phyloP scores from a whole-genome alignment of 2,329 filamentous ascomycete genomes.

The Tothia fuscella region DNA sequence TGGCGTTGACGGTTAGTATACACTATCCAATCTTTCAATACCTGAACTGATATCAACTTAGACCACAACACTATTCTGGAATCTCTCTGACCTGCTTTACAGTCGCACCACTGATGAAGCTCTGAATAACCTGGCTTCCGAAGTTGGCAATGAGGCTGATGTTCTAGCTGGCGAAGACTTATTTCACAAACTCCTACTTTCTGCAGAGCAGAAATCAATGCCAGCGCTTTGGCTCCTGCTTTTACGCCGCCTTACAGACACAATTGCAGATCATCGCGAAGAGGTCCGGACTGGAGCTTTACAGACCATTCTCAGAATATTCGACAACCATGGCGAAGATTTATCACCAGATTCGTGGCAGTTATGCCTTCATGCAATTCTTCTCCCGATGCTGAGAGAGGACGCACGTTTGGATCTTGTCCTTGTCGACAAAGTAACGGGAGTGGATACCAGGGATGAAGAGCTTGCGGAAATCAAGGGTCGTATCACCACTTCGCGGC shows the following conservation, averaged over 20 bases:
- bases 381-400: slow-evolving; percentile 58
- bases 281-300: slow-evolving; percentile 80
- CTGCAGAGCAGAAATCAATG: slow-evolving; percentile 48
- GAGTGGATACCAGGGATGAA: slow-evolving; percentile 2
- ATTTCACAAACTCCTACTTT: slow-evolving; percentile 45
- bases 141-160: slow-evolving; percentile 12
- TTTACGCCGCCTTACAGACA: slow-evolving; percentile 55
- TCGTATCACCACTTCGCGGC: slow-evolving; percentile 28
- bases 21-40: neutral
- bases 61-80: slow-evolving; percentile 94
- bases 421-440: neutral
- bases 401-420: neutral
- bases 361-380: slow-evolving; percentile 65
- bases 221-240: slow-evolving; percentile 70
- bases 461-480: slow-evolving; percentile 17
- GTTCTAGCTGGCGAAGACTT: slow-evolving; percentile 38
- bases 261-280: slow-evolving; percentile 58
- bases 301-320: slow-evolving; percentile 80
- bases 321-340: slow-evolving; percentile 79
- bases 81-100: slow-evolving; percentile 75
- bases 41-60: slow-evolving; percentile 21
- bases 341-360: slow-evolving; percentile 71
- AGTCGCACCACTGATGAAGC: slow-evolving; percentile 24
- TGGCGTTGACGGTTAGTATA: slow-evolving; percentile 66
- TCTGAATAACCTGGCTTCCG: slow-evolving; percentile 5